Evolutionary conservation across 371 early-diverging fungal species (phyloP).

Genomic region (Syncephalastrum monosporum): DNA sequence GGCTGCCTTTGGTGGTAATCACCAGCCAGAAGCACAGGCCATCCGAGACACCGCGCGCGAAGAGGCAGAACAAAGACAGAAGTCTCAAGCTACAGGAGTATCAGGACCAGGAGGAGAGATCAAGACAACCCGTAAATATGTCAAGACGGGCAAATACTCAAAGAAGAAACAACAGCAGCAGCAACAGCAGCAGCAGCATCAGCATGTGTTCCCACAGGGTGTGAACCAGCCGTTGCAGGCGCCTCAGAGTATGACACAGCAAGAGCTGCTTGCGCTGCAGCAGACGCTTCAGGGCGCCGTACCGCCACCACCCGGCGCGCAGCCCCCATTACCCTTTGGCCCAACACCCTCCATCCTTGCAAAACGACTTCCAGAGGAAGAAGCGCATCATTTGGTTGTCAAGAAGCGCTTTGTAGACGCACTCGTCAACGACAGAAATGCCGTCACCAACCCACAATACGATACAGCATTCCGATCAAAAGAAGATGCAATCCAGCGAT

Average conservation of each 20-base stretch:
- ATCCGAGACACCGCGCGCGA: constrained; percentile 40
- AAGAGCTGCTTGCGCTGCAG: constrained; percentile 32
- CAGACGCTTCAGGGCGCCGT: constrained; percentile 24
- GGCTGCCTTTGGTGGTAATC: constrained; percentile 9
- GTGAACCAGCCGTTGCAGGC: too few species aligned
- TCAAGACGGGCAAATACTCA: constrained; percentile 66
- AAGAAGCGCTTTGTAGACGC: constrained; percentile 44
- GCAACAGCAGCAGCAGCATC: constrained; percentile 15
- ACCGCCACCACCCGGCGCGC: constrained; percentile 1
- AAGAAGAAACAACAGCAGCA: constrained; percentile 48
- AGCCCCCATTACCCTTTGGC: constrained; percentile 10
- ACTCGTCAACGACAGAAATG: constrained; percentile 47
- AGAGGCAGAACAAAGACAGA: constrained; percentile 20
- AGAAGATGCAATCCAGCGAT: constrained; percentile 61
- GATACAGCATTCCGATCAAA: constrained; percentile 59
- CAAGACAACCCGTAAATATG: constrained; percentile 60
- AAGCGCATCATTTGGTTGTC: constrained; percentile 40
- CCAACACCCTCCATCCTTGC: constrained; percentile 29
- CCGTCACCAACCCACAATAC: constrained; percentile 52
- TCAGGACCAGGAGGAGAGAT: constrained; percentile 14
- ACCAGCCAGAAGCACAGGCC: constrained; percentile 35
- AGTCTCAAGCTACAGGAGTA: constrained; percentile 15
- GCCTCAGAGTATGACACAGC: constrained; percentile 17
- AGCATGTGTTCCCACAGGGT: constrained; percentile 1
- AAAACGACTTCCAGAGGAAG: constrained; percentile 51